A percentile compares a stretch with the other conserved stretches of the same genome.
Evolutionary conservation across 2,329 filamentous ascomycete genomes (phyloP).

Genomic region (Neopestalotiopsis sp.): DNA sequence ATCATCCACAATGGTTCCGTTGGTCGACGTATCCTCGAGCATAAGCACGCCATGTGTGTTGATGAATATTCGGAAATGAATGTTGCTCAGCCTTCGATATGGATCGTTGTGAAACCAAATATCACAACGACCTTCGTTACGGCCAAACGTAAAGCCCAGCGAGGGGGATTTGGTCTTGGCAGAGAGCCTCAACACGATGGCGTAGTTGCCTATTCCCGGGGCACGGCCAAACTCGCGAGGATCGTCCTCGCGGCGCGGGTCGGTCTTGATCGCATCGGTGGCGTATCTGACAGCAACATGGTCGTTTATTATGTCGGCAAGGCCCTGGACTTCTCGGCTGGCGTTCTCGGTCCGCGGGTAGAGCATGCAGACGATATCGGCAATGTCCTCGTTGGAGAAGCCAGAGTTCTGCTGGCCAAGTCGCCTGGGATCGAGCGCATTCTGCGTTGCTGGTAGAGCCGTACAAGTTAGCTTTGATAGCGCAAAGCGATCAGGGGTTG

Average conservation of each 20-base stretch:
- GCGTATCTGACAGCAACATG: constrained; percentile 56
- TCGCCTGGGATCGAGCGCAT: constrained; percentile 79
- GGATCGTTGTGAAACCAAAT: constrained; percentile 70
- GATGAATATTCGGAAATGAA: constrained; percentile 94
- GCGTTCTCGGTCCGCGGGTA: constrained; percentile 79
- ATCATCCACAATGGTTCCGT: constrained; percentile 87
- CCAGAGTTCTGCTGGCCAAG: constrained; percentile 82
- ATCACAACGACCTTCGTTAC: constrained; percentile 75
- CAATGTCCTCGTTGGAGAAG: constrained; percentile 79
- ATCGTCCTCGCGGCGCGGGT: constrained; percentile 57
- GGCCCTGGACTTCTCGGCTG: constrained; percentile 67
- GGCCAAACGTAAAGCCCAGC: constrained; percentile 85
- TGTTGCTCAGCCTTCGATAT: constrained; percentile 81
- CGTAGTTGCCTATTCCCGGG: constrained; percentile 59
- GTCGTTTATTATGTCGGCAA: constrained; percentile 52
- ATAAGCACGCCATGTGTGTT: constrained; percentile 87
- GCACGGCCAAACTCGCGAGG: constrained; percentile 56
- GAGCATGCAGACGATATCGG: constrained; percentile 88
- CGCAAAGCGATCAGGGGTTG: not conserved
- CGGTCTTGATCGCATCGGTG: constrained; percentile 54
- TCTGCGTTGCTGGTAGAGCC: constrained; percentile 69
- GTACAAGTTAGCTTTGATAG: constrained; percentile 17
- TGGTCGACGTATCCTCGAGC: constrained; percentile 94
- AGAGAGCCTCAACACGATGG: constrained; percentile 82
- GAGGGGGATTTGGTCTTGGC: constrained; percentile 70